Evolutionary conservation across 495 filamentous ascomycete genomes (phyloP), one percentile per base, ranked within the genome.

Genomic region (Neurospora sp.): DNA sequence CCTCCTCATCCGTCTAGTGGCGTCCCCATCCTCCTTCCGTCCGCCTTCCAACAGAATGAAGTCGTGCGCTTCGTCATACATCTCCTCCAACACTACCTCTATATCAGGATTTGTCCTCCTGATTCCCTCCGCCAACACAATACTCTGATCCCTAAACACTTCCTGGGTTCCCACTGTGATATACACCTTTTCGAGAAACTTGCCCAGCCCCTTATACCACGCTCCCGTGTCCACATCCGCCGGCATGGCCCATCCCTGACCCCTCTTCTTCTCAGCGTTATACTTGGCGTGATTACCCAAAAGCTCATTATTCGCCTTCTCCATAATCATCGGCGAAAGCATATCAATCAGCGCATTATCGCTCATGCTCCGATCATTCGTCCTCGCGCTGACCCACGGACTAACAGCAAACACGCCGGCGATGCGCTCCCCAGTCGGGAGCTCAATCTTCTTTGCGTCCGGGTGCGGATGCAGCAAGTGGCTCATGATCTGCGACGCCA

Each of bases 381-480:
- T 73, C 6, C 44, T 18, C 0, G 12, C 54, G 39, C 77, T 77
- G 11, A 81, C 37, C 80, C 75, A 76, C 4, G 81, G 81, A 35
- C 77, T 79, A 2, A 81, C 77, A 2, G 74, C 10, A 41, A 82
- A 81, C n/a, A 73, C 78, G 8, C 76, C 81, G 0, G 79, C 77
- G 1, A 81, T 69, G 9, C 75, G 75, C 46, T 76, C 75, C 2
- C 23, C 54, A 1, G 3, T 5, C 0, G 16, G 6, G 9, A 81
- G 41, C 31, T 5, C 16, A 69, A 78, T 59, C 31, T 39, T 7
- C 16, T 37, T 6, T 27, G 69, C 74, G 0, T 59, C 72, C 0
- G 79, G 75, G 62, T 81, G 80, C 1, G 79, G 79, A 48, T 79
- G 77, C 20, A 81, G 12, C 12, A 81, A 20, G 35, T 82, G 79